phyloP scores from a whole-genome alignment of 2,329 filamentous ascomycete species.

The Neopestalotiopsis sp. region DNA sequence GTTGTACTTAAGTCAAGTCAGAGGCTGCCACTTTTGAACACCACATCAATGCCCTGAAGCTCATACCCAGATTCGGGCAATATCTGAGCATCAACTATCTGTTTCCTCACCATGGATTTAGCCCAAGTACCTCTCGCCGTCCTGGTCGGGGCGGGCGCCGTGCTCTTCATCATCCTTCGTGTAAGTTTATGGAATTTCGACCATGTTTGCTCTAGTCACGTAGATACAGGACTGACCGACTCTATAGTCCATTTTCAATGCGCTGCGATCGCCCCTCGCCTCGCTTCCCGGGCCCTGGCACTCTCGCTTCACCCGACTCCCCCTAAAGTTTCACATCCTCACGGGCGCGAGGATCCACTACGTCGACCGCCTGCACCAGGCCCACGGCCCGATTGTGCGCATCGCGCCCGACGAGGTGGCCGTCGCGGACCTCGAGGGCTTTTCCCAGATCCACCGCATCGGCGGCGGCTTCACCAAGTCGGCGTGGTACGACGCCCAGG shows the following conservation, averaged over 20 bases:
- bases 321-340: not conserved
- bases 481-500: not conserved
- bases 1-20: too few relatives aligned
- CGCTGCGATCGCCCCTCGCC: conserved; percentile 4
- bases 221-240: not conserved
- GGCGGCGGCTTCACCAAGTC: conserved; percentile 34
- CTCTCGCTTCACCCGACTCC: conserved; percentile 5
- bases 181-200: not conserved
- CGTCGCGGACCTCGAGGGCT: conserved; percentile 27
- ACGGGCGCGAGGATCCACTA: conserved; percentile 8
- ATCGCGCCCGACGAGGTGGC: conserved; percentile 32
- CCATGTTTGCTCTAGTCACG: not conserved
- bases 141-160: not conserved
- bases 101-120: not conserved
- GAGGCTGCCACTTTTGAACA: too few relatives aligned
- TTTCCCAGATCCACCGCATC: conserved; percentile 30
- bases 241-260: not conserved
- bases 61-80: not conserved
- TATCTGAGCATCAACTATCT: not conserved
- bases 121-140: not conserved
- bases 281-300: conserved; percentile 15
- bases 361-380: conserved; percentile 10
- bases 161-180: not conserved
- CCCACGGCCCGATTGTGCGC: conserved; percentile 34
- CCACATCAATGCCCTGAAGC: not conserved